Evolutionary conservation across 2,329 filamentous ascomycete species (phyloP), one percentile per base, ranked within the genome.

Genomic region (Hirsutella rhossiliensis): DNA sequence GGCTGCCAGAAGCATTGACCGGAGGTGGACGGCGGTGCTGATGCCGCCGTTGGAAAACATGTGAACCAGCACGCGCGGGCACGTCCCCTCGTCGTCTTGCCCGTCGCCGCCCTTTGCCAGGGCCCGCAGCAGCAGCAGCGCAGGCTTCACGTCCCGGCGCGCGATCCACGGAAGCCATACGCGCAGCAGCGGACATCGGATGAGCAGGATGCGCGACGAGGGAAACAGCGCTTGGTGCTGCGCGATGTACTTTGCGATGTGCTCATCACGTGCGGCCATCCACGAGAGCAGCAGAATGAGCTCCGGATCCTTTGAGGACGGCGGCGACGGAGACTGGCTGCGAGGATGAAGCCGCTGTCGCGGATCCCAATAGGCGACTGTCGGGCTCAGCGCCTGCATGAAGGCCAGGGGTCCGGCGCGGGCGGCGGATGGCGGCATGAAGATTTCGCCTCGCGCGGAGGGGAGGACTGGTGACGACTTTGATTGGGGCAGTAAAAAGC

Each of bases 41-140:
- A 65, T 60, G 40, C 73, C 73, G 43, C 72, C 72, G 49, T 76
- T 75, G 34, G 72, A 76, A 52, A 76, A 75, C 30, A 66, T 47
- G 49, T 76, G 73, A 12, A 71, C 52, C 3, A 75, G 60, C 15
- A 75, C 56, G 29, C 59, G 56, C 11, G 56, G 50, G 2, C 30
- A n/a, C 6, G 34, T 39, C 4, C 37, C 40, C 11, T 47, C 52
- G 50, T 39, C 55, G n/a, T 7, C 13, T 34, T 34, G 11, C 20
- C 36, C 43, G 11, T 17, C 50, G n/a, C 44, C 53, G 12, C 53
- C 50, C 30, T 54, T 50, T 11, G 60, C 47, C 12, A 62, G 46
- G 1, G 56, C 58, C 23, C 58, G 59, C 38, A 75, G 48, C 15
- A 68, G 58, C 27, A 61, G 54, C 7, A 69, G 52, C 4, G 67